These are phyloP conservation scores for Chalaropsis ovoidea DNA, from an alignment of 2,329 filamentous ascomycete species.

Conservation along the genomic window DNA sequence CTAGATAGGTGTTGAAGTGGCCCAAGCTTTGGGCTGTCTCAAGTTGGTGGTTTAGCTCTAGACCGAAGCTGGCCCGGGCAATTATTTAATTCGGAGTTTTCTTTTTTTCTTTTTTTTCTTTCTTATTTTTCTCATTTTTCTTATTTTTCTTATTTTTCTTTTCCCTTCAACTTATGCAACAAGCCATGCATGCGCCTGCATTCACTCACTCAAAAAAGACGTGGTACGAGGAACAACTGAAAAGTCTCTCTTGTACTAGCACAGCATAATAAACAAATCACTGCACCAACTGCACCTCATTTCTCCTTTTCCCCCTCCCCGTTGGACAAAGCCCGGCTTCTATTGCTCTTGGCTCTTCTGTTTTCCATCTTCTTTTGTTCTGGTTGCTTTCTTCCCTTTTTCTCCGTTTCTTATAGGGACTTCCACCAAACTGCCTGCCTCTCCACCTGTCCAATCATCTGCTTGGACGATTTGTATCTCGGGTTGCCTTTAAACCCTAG, in stretches of 20 bases:
- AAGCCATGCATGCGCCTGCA: too few relatives aligned
- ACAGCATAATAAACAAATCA: neutral
- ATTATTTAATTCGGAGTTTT: too few relatives aligned
- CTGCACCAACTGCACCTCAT: neutral
- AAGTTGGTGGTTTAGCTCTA: neutral
- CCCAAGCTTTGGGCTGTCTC: slow-evolving; percentile 12
- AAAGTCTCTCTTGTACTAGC: slow-evolving; percentile 1
- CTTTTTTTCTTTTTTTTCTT: neutral
- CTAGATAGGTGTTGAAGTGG: neutral
- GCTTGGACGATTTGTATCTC: neutral
- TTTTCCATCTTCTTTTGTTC: neutral
- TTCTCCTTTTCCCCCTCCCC: neutral
- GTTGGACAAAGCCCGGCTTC: neutral
- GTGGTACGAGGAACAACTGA: slow-evolving; percentile 2
- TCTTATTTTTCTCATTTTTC: neutral
- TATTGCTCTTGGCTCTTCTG: neutral
- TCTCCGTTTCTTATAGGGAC: slow-evolving; percentile 12
- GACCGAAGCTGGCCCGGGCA: neutral
- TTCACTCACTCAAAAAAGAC: neutral
- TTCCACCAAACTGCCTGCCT: neutral
- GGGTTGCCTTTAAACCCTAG: neutral
- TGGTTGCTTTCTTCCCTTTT: slow-evolving; percentile 4
- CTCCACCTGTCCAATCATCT: neutral
- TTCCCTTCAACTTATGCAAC: neutral
- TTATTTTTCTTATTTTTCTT: neutral